These are phyloP conservation scores for Tuber umbilicatum DNA, from an alignment of 495 filamentous ascomycete genomes.

Conservation along the genomic window DNA sequence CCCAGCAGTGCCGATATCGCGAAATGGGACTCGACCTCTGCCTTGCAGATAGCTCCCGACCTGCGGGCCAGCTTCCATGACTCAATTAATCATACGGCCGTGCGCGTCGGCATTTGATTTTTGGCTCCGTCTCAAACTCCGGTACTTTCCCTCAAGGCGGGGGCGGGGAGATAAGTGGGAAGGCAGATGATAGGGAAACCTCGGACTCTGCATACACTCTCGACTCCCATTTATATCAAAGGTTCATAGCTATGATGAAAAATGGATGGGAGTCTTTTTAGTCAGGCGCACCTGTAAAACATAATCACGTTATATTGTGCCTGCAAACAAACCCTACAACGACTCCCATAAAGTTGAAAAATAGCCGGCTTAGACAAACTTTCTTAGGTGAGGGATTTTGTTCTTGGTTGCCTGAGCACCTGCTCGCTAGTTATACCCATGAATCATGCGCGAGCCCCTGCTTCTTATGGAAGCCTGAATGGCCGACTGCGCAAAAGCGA, in stretches of 20 bases:
- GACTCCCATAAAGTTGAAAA: not conserved
- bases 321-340: not conserved
- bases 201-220: not conserved
- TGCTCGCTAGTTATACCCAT: not conserved
- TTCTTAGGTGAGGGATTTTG: not conserved
- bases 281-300: not conserved
- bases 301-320: not conserved
- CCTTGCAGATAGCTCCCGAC: too few relatives aligned
- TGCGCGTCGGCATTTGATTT: not conserved
- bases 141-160: not conserved
- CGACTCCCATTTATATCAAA: not conserved
- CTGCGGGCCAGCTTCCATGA: too few relatives aligned
- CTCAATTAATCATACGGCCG: not conserved
- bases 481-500: not conserved
- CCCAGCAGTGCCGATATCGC: too few relatives aligned
- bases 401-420: not conserved
- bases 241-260: not conserved
- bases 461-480: not conserved
- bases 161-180: not conserved
- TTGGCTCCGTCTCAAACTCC: not conserved
- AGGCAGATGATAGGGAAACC: not conserved
- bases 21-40: too few relatives aligned
- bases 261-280: slow-evolving; percentile 45
- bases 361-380: too few relatives aligned
- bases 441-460: not conserved